Conservation (phyloP, 2,329 filamentous ascomycete genomes). For the Golovinomyces cichoracearum region DNA sequence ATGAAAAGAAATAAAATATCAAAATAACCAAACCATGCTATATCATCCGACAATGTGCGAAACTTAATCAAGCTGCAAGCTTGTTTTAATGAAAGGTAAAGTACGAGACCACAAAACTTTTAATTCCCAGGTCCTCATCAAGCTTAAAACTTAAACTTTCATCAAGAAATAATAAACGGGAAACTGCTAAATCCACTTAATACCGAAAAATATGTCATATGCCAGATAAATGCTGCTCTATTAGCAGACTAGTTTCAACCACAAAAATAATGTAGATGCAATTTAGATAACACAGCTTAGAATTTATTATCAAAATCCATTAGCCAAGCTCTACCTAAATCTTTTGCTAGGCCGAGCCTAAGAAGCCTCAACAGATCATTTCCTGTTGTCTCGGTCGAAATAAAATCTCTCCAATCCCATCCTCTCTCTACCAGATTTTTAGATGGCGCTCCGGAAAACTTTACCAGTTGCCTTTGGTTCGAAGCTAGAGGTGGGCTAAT, state of each 20-base stretch:
- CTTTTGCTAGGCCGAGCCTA: conserved; percentile 46
- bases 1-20: no score
- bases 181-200: no score
- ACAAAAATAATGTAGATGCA: background rate
- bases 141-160: no score
- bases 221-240: background rate
- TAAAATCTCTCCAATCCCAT: conserved; percentile 45
- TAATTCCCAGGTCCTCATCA: no score
- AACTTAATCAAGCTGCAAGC: no score
- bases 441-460: conserved; percentile 25
- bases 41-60: no score
- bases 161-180: no score
- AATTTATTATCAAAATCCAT: conserved; percentile 29
- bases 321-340: conserved; percentile 44
- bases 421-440: conserved; percentile 27
- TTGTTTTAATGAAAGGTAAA: no score
- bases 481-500: conserved; percentile 46
- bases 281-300: conserved; percentile 8
- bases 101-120: no score
- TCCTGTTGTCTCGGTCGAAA: conserved; percentile 31
- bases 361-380: conserved; percentile 47
- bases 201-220: no score
- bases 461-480: conserved; percentile 33
- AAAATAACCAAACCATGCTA: no score
- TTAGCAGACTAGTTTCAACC: background rate